phyloP scores from a whole-genome alignment of 768 basidiomycete species.

The Serpula lacrymans region DNA sequence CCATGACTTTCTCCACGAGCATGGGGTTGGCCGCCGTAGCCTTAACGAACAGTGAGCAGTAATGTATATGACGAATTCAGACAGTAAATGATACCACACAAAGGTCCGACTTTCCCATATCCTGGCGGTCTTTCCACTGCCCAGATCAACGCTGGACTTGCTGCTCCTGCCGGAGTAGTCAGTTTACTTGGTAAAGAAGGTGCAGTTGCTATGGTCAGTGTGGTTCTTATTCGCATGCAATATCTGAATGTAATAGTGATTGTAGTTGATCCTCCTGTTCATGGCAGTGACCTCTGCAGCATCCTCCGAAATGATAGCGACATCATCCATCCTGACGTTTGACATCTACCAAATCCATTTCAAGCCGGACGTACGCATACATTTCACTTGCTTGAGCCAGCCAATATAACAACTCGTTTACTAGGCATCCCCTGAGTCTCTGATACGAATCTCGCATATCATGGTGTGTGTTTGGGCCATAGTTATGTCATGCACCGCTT shows the following conservation, averaged over 20 bases:
- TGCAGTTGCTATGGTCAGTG: constrained; percentile 30
- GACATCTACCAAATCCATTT: constrained; percentile 25
- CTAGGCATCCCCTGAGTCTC: constrained; percentile 5
- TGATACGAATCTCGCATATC: constrained; percentile 12
- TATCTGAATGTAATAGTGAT: neutral
- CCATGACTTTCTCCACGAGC: constrained; percentile 41
- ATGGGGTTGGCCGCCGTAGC: constrained; percentile 36
- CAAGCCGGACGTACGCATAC: constrained; percentile 6
- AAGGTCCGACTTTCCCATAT: constrained; percentile 37
- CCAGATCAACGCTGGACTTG: constrained; percentile 29
- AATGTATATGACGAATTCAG: neutral
- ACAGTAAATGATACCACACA: neutral
- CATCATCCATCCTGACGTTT: constrained; percentile 31
- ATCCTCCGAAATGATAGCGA: constrained; percentile 34
- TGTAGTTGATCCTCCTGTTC: constrained; percentile 28
- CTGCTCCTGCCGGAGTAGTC: constrained; percentile 32
- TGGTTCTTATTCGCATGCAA: neutral
- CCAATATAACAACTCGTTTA: neutral
- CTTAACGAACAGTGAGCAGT: constrained; percentile 18
- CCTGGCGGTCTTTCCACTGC: constrained; percentile 20
- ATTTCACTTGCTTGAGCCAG: neutral
- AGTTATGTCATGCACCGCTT: constrained; percentile 10
- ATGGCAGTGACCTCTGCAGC: constrained; percentile 36
- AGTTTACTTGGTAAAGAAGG: constrained; percentile 33
- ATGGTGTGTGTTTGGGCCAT: constrained; percentile 13